Percentiles rank a stretch among this genome's conserved stretches.
phyloP scores from a whole-genome alignment of 202 grass and related monocot genomes.

The Schoenoplectus tabernaemontani region DNA sequence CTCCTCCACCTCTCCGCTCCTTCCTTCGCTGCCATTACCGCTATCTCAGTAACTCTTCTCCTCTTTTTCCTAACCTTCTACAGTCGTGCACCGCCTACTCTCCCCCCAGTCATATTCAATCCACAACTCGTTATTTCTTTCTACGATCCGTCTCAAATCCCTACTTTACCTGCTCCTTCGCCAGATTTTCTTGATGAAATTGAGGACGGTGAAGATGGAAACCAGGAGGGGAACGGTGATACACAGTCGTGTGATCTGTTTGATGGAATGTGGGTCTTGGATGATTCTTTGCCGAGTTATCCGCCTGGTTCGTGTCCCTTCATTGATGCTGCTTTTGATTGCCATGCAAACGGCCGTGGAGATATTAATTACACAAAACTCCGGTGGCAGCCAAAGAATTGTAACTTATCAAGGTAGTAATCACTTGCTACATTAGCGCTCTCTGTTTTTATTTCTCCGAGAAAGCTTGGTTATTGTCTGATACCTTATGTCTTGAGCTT shows the following conservation, averaged over 20 bases:
- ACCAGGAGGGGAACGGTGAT: not conserved
- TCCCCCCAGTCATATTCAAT: constrained; percentile 18
- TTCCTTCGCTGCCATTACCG: constrained; percentile 4
- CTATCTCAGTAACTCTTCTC: not conserved
- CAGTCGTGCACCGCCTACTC: not conserved
- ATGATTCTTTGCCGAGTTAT: constrained; percentile 56
- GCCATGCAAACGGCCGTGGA: constrained; percentile 53
- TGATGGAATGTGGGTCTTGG: constrained; percentile 60
- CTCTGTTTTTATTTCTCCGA: not conserved
- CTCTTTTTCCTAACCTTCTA: constrained; percentile 13
- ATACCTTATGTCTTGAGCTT: no score
- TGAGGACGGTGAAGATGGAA: not conserved
- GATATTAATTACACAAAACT: constrained; percentile 65
- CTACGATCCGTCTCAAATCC: not conserved
- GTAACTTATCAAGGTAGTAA: constrained; percentile 58
- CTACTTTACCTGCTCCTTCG: not conserved
- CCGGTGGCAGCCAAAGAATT: constrained; percentile 63
- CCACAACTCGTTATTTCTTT: constrained; percentile 19
- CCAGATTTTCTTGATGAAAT: not conserved
- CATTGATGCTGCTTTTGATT: constrained; percentile 73
- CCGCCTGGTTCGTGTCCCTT: constrained; percentile 53
- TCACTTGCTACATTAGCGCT: not conserved
- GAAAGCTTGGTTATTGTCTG: not conserved
- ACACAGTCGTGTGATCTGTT: constrained; percentile 54
- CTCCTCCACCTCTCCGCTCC: not conserved